phyloP scores from a whole-genome alignment of 257 asterid species.

The Eustoma russellianum region DNA sequence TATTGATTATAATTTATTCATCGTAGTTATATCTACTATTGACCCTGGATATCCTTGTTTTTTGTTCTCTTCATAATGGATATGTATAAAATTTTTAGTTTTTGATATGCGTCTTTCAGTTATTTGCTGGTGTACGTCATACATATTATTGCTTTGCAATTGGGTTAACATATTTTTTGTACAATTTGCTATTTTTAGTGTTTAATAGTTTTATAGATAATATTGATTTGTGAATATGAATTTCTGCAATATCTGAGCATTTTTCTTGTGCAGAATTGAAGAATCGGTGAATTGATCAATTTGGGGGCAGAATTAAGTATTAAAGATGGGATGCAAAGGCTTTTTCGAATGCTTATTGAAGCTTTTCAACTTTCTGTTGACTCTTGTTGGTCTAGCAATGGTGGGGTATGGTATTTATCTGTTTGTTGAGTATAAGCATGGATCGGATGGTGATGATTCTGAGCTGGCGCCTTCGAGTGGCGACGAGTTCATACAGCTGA shows the following conservation, averaged over 20 bases:
- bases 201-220: no score
- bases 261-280: conserved; percentile 16
- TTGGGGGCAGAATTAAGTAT: conserved; percentile 1
- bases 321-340: conserved; percentile 78
- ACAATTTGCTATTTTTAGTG: no score
- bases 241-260: neutral
- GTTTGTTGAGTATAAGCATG: conserved; percentile 58
- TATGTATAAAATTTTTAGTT: no score
- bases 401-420: conserved; percentile 83
- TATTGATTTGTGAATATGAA: neutral
- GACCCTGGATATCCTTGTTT: no score
- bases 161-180: no score
- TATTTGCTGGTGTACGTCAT: no score
- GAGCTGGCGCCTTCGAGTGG: conserved; percentile 36
- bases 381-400: conserved; percentile 76
- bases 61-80: no score
- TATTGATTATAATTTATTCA: no score
- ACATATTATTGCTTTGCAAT: no score
- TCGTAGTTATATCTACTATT: no score
- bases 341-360: conserved; percentile 73
- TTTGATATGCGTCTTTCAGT: no score
- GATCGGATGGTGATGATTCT: conserved; percentile 33
- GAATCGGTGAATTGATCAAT: conserved; percentile 17
- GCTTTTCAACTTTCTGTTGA: conserved; percentile 65
- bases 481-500: conserved; percentile 49